Evolutionary conservation across 176 grass and related monocot species (phyloP).

Genomic region (Zea luxurians): DNA sequence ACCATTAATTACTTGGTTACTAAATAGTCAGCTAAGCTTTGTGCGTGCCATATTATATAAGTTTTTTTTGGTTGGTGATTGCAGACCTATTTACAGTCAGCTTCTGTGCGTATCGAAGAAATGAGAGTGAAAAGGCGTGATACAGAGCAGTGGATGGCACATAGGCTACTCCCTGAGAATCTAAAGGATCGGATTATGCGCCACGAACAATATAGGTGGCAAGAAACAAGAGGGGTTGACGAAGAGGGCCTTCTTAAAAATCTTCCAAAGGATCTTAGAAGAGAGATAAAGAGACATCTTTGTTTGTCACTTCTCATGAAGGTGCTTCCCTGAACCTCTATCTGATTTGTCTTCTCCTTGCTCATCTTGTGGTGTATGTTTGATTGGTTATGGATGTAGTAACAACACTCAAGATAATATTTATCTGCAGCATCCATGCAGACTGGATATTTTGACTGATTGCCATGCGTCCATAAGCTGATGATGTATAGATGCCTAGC

Average conservation of each 20-base stretch:
- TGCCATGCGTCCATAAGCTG: neutral
- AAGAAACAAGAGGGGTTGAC: conserved; percentile 97
- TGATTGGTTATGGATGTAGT: neutral
- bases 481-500: neutral
- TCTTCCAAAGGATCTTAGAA: conserved; percentile 92
- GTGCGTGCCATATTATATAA: neutral
- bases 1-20: neutral
- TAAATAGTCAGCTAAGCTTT: conserved; percentile 21
- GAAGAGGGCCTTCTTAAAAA: conserved; percentile 81
- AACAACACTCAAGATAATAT: neutral
- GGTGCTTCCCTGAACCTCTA: conserved; percentile 52
- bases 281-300: conserved; percentile 84
- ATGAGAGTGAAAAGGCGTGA: conserved; percentile 89
- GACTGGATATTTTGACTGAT: neutral
- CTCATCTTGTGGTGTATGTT: neutral
- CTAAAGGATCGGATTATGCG: conserved; percentile 80
- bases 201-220: conserved; percentile 91
- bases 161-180: conserved; percentile 79
- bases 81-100: conserved; percentile 90
- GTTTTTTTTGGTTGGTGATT: conserved; percentile 32
- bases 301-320: conserved; percentile 83
- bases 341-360: neutral
- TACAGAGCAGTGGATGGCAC: conserved; percentile 87
- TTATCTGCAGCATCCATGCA: neutral
- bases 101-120: conserved; percentile 78